These are phyloP conservation scores for Hypoxylon fuscum DNA, from an alignment of 495 filamentous ascomycete species.

Conservation along the genomic window DNA sequence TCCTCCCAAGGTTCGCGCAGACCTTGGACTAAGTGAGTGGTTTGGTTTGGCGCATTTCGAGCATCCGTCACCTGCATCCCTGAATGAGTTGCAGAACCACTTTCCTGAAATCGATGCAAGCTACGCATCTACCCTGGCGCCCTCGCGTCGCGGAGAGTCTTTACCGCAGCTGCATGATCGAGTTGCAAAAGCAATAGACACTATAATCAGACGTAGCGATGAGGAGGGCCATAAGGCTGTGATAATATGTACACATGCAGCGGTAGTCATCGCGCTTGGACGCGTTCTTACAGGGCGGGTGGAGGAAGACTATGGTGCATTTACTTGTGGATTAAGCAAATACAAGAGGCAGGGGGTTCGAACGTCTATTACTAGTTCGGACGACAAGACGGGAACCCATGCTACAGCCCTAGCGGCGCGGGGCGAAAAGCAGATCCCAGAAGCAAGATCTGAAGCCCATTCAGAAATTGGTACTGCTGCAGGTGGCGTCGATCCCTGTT, in stretches of 20 bases:
- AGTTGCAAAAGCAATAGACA: constrained; percentile 71
- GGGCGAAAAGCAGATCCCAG: constrained; percentile 38
- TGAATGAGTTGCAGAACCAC: constrained; percentile 63
- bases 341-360: constrained; percentile 47
- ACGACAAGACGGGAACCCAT: constrained; percentile 1
- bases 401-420: constrained; percentile 20
- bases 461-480: constrained; percentile 39
- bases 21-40: constrained; percentile 90
- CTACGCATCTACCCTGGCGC: constrained; percentile 69
- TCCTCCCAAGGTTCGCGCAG: constrained; percentile 64
- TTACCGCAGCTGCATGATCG: constrained; percentile 82
- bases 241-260: constrained; percentile 90
- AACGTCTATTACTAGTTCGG: background rate
- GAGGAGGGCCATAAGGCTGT: constrained; percentile 68
- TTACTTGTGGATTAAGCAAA: constrained; percentile 80
- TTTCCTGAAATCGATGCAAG: constrained; percentile 68
- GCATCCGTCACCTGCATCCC: constrained; percentile 79
- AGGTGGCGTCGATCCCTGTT: constrained; percentile 45
- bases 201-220: constrained; percentile 78
- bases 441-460: constrained; percentile 22
- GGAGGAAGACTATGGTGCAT: constrained; percentile 83
- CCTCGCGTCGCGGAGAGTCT: constrained; percentile 76
- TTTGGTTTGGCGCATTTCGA: constrained; percentile 82
- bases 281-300: constrained; percentile 77
- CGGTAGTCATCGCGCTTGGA: constrained; percentile 84